Base-by-base conservation (phyloP, 2,329 filamentous ascomycete genomes). In the Elsinoe perseae region DNA sequence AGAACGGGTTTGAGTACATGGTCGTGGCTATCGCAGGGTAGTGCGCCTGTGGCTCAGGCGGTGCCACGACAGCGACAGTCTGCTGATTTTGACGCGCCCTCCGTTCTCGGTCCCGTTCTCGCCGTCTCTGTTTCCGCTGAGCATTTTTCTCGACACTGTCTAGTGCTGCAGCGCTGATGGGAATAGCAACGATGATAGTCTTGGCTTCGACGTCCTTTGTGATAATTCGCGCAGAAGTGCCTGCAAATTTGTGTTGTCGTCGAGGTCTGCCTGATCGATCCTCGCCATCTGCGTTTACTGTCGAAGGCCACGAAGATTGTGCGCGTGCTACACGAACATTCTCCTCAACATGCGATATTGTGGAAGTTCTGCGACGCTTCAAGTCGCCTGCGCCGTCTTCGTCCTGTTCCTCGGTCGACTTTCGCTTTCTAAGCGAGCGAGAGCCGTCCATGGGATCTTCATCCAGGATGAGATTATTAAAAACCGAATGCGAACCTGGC, bases 351-450 rank as follows among this genome's bases (percentile, higher is more conserved):
- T 68, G 67, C 16, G 67, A 68, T 9, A 62, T 54, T 53, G 69
- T 69, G 25, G 66, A 70, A 14, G 70, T 67, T 57, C 70, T 69
- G 42, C 70, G 69, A 56, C 73, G 73, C 63, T 75, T 77, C 50
- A 73, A 67, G 65, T 69, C 9, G 61, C 55, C 55, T 67, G 65
- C 54, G 71, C 65, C 54, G 23, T 68, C 65, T 12, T 69, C 70
- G 14, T 75, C 74, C 62, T 86, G 78, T 60, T 88, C 76, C 57
- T 82, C 80, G 2, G 87, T 89, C 16, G 88, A 85, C 70, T 92
- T 95, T 55, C 91, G 83, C 72, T 95, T 95, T 59, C 91, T 81
- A 58, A 95, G 74, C 28, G 87, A 81, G 54, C 89, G 84, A 7
- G 88, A 84, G 44, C 85, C 87, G 69, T 92, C 86, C 73, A 86